Conservation (phyloP, 108 stramenopile species). For the Epipyxis sp. region DNA sequence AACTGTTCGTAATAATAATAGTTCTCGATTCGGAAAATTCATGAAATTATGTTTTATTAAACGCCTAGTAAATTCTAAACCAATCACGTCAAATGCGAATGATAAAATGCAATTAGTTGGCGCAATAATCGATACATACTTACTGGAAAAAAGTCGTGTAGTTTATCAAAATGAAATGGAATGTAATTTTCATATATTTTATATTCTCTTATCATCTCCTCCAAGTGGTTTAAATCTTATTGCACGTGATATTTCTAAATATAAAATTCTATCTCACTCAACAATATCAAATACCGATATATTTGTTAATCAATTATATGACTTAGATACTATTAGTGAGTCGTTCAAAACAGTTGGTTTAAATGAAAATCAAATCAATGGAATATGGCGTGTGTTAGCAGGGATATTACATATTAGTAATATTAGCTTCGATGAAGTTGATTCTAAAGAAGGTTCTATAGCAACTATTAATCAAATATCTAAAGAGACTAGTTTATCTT, state of each 20-base stretch:
- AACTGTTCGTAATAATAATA: slow-evolving; percentile 59
- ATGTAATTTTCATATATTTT: slow-evolving; percentile 21
- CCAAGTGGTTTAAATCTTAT: not conserved
- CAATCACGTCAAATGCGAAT: too few relatives aligned
- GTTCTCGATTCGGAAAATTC: slow-evolving; percentile 65
- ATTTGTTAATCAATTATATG: not conserved
- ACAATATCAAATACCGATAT: too few relatives aligned
- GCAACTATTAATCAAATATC: not conserved
- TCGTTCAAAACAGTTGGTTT: not conserved
- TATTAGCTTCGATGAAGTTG: slow-evolving; percentile 16
- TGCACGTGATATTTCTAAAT: not conserved
- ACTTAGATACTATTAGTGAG: not conserved
- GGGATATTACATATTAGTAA: slow-evolving; percentile 49
- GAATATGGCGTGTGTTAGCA: slow-evolving; percentile 26
- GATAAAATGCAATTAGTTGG: slow-evolving; percentile 26
- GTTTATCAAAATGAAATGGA: slow-evolving; percentile 25
- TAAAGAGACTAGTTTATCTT: not conserved
- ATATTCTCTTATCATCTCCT: not conserved
- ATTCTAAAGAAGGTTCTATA: not conserved
- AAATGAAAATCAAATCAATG: not conserved
- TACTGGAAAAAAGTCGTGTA: slow-evolving; percentile 66
- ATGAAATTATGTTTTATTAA: slow-evolving; percentile 53
- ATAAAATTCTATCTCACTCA: too few relatives aligned
- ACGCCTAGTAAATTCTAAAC: not conserved
- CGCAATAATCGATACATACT: slow-evolving; percentile 49